These are phyloP conservation scores for Pecoramyces ruminantium DNA, from an alignment of 192 early-diverging fungal genomes.

Conservation along the genomic window DNA sequence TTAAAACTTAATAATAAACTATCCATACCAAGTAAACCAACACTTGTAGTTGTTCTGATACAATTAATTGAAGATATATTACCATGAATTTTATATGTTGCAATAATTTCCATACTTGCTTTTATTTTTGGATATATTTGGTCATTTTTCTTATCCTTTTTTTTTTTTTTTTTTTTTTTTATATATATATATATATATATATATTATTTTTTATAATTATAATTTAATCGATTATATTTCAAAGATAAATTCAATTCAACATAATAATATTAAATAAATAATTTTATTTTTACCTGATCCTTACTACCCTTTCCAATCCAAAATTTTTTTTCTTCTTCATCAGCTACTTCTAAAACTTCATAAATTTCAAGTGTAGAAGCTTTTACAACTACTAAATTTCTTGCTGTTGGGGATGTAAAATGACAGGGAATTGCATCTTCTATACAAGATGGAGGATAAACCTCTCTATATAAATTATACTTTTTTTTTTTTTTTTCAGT, in stretches of 20 bases:
- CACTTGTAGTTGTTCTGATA: constrained; percentile 41
- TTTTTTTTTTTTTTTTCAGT: neutral
- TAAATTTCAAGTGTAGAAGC: neutral
- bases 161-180: too few relatives aligned
- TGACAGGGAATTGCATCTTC: neutral
- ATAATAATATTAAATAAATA: too few relatives aligned
- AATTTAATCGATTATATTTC: too few relatives aligned
- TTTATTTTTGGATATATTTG: neutral
- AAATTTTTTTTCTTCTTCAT: neutral
- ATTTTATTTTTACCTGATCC: neutral
- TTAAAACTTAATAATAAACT: constrained; percentile 57
- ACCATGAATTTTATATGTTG: constrained; percentile 48
- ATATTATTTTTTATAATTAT: too few relatives aligned
- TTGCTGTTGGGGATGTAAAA: neutral
- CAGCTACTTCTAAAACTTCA: neutral
- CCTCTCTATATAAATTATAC: neutral
- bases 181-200: too few relatives aligned
- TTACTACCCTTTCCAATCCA: neutral
- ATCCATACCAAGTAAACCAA: constrained; percentile 45
- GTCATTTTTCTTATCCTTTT: neutral
- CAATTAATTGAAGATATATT: constrained; percentile 51
- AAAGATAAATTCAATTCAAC: too few relatives aligned
- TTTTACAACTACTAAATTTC: neutral
- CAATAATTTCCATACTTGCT: constrained; percentile 40
- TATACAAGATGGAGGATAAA: neutral